Evolutionary conservation across 2,329 filamentous ascomycete genomes (phyloP).

Genomic region (Ascochyta viciae-villosae): DNA sequence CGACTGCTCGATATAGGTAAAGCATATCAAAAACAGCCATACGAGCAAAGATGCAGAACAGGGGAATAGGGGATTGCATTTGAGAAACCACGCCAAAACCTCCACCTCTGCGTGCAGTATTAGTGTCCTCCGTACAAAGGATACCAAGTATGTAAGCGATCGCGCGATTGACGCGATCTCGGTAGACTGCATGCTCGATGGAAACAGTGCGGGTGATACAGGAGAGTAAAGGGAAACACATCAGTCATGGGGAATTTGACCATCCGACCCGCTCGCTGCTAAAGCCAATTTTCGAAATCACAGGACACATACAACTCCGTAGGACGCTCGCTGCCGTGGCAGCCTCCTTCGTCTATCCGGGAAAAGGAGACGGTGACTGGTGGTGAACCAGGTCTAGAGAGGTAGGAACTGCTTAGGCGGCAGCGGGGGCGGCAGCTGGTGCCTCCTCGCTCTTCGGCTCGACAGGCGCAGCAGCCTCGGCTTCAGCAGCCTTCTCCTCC

Average conservation of each 20-base stretch:
- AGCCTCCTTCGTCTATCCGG: slow-evolving; percentile 44
- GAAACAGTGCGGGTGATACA: slow-evolving; percentile 34
- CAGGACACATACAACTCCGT: slow-evolving; percentile 49
- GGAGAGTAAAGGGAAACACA: slow-evolving; percentile 47
- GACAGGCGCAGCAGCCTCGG: slow-evolving; percentile 55
- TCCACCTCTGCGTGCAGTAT: slow-evolving; percentile 32
- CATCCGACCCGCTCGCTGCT: slow-evolving; percentile 50
- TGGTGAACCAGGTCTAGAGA: slow-evolving; percentile 45
- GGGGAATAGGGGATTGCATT: slow-evolving; percentile 44
- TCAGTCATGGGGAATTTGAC: slow-evolving; percentile 50
- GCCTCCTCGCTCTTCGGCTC: slow-evolving; percentile 45
- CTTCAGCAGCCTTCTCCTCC: slow-evolving; percentile 65
- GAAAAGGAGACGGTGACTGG: slow-evolving; percentile 42
- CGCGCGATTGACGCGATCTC: slow-evolving; percentile 27
- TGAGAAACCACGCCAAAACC: slow-evolving; percentile 40
- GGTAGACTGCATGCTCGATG: slow-evolving; percentile 32
- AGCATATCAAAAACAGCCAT: slow-evolving; percentile 2
- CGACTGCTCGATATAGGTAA: background rate
- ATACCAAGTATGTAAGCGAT: slow-evolving; percentile 28
- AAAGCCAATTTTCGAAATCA: slow-evolving; percentile 52
- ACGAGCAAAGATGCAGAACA: slow-evolving; percentile 42
- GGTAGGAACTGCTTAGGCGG: slow-evolving; percentile 42
- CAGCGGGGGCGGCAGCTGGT: slow-evolving; percentile 41
- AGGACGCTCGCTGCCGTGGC: slow-evolving; percentile 46
- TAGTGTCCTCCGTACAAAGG: slow-evolving; percentile 32